Conservation (phyloP, 257 asterid species). For the Solanum boliviense region DNA sequence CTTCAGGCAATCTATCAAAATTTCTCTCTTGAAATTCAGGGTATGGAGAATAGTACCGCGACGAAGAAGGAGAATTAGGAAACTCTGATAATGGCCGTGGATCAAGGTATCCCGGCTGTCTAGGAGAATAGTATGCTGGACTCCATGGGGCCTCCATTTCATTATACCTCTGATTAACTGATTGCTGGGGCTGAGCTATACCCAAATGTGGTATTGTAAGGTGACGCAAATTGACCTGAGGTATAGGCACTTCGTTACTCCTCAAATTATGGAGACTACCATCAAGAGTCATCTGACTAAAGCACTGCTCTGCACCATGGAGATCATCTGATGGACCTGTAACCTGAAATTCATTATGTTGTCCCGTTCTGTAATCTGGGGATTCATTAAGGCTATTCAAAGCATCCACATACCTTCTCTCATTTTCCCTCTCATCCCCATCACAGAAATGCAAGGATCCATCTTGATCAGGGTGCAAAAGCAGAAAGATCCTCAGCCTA, state of each 20-base stretch:
- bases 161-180: constrained; percentile 49
- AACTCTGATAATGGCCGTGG: constrained; percentile 56
- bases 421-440: constrained; percentile 89
- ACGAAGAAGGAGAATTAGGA: constrained; percentile 87
- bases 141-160: constrained; percentile 99
- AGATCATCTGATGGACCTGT: constrained; percentile 51
- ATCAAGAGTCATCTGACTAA: constrained; percentile 67
- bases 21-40: constrained; percentile 44
- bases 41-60: constrained; percentile 46
- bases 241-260: constrained; percentile 64
- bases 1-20: constrained; percentile 58
- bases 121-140: constrained; percentile 85
- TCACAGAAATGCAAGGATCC: constrained; percentile 61
- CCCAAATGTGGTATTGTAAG: constrained; percentile 67
- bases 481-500: constrained; percentile 75
- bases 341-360: constrained; percentile 30
- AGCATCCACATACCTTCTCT: constrained; percentile 93
- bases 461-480: constrained; percentile 61
- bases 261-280: constrained; percentile 61
- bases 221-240: constrained; percentile 55
- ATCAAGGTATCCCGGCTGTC: constrained; percentile 55
- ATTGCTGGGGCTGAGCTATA: constrained; percentile 56
- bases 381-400: constrained; percentile 88
- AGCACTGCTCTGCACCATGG: constrained; percentile 55
- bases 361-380: constrained; percentile 60